Conservation (phyloP, 2,329 filamentous ascomycete species). For the Acephala macrosclerotiorum region DNA sequence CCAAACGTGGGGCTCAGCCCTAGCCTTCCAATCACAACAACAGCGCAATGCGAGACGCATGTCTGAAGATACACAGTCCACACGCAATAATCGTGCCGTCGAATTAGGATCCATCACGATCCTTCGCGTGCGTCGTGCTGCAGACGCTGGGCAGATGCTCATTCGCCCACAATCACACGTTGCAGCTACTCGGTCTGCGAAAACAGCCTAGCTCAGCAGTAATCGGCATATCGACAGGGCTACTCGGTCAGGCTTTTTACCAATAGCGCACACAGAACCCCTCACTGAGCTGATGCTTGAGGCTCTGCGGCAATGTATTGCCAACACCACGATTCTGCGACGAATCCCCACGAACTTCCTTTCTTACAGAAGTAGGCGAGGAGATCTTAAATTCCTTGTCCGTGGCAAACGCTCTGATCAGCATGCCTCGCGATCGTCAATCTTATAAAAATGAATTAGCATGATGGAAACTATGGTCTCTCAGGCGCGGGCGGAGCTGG, state of each 20-base stretch:
- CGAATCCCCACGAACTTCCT: neutral
- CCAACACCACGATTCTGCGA: neutral
- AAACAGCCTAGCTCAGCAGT: neutral
- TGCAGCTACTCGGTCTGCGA: slow-evolving; percentile 7
- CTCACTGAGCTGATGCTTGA: neutral
- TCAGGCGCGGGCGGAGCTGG: slow-evolving; percentile 16
- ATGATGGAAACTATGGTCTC: slow-evolving; percentile 29
- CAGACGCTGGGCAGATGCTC: neutral
- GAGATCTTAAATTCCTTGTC: slow-evolving; percentile 2
- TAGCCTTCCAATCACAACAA: neutral
- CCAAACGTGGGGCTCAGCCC: neutral
- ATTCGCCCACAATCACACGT: neutral
- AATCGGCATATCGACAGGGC: neutral
- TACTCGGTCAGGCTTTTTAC: slow-evolving; percentile 4
- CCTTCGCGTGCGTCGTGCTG: slow-evolving; percentile 8
- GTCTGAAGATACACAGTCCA: slow-evolving; percentile 4
- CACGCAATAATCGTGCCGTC: neutral
- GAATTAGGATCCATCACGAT: neutral
- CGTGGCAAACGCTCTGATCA: slow-evolving; percentile 15
- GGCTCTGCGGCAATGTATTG: slow-evolving; percentile 6
- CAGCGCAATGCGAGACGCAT: neutral
- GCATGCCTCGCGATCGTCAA: neutral
- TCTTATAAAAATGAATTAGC: slow-evolving; percentile 14
- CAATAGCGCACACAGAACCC: neutral
- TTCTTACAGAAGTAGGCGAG: neutral